These are phyloP conservation scores for Danielia oregonensis DNA, from an alignment of 805 yeast species.

Conservation along the genomic window DNA sequence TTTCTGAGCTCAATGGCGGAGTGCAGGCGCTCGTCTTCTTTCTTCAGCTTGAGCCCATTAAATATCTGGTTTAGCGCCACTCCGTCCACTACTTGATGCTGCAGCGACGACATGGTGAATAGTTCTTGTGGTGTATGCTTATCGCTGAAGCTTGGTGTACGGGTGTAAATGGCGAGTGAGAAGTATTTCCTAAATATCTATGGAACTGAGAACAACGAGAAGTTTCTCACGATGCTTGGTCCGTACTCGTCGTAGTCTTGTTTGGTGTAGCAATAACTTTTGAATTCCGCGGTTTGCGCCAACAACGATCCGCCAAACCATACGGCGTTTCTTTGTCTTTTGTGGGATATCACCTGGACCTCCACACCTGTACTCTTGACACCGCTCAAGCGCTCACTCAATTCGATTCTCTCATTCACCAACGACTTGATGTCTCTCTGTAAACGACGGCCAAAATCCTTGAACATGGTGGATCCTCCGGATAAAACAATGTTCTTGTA, in stretches of 20 bases:
- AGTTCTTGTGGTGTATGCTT: background rate
- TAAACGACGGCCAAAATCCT: constrained; percentile 94
- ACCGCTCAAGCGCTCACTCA: constrained; percentile 72
- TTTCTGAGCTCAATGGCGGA: constrained; percentile 72
- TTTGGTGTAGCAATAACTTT: constrained; percentile 94
- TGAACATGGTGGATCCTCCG: constrained; percentile 99
- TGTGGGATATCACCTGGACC: constrained; percentile 94
- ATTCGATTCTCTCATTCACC: constrained; percentile 83
- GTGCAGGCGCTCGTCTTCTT: constrained; percentile 40
- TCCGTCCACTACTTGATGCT: constrained; percentile 34
- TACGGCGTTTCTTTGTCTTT: constrained; percentile 96
- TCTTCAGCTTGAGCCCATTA: constrained; percentile 43
- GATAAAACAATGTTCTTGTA: constrained; percentile 93
- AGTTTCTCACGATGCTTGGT: constrained; percentile 95
- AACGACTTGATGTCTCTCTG: constrained; percentile 89
- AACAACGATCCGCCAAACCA: constrained; percentile 98
- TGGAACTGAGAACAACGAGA: constrained; percentile 90
- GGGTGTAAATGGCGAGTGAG: constrained; percentile 6
- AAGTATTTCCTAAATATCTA: constrained; percentile 21
- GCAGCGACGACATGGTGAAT: constrained; percentile 11
- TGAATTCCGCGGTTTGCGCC: constrained; percentile 96
- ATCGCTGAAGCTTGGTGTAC: constrained; percentile 7
- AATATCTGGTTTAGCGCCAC: constrained; percentile 52
- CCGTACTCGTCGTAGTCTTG: constrained; percentile 97
- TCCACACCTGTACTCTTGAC: constrained; percentile 89